Evolutionary conservation across 257 asterid genomes (phyloP), one percentile per base, ranked within the genome.

Genomic region (Scutellaria minor): DNA sequence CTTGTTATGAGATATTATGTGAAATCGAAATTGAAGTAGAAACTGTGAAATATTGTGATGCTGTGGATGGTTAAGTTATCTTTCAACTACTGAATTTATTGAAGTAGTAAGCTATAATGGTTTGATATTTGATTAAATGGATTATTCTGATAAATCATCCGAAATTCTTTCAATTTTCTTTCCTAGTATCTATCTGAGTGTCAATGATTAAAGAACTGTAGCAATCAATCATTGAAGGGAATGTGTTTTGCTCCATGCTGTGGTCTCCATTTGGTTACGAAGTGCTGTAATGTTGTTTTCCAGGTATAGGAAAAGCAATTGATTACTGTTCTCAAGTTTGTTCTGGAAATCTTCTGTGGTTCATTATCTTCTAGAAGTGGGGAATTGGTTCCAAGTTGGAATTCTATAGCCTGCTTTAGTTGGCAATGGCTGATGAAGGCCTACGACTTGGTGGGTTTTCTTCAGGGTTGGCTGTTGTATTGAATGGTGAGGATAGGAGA

Each of bases 371-470:
- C 55, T 74, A 62, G 62, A 56, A 54, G 57, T 71, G 53, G 68
- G 62, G 75, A 70, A 70, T 68, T 70, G 41, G 65, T 64, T 60
- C 71, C 14, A 54, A 55, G 14, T 73, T 40, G 53, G 73, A 73
- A 54, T 67, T 48, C 9, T 72, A 40, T 51, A 56, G 65, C 50
- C 62, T 79, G 71, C 62, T 71, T 55, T 69, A 62, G 71, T 57
- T 77, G 83, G 83, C 77, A 70, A 93, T 93, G 98, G 97, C 94
- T 52, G 97, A 91, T 53, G 97, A 93, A 45, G 77, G 88, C 90
- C 93, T 73, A 69, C 84, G 88, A 47, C 83, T 81, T 62, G 89
- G 90, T 77, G 96, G 96, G 83, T 79, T 85, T 69, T 84, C 96
- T 80, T 84, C 98, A 35, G 98, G 98, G 58, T 82, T 93, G 83